Percentiles rank a stretch among this genome's conserved stretches.
These are phyloP conservation scores for Candida suzukii DNA, from an alignment of 805 yeast species.

Conservation along the genomic window DNA sequence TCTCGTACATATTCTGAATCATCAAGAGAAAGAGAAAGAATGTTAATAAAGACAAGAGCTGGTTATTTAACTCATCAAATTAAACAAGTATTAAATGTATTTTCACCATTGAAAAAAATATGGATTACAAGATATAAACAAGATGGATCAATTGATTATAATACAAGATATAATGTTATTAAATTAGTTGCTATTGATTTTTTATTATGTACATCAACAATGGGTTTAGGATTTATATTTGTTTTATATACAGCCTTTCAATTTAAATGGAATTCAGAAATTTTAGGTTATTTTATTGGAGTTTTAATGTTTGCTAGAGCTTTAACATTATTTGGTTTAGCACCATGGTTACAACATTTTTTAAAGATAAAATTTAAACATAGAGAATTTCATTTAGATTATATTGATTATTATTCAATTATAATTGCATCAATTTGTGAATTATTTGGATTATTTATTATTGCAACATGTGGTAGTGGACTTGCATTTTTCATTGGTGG, in stretches of 20 bases:
- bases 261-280: conserved; percentile 47
- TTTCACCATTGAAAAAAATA: conserved; percentile 44
- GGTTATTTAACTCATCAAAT: background rate
- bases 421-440: conserved; percentile 26
- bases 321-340: conserved; percentile 36
- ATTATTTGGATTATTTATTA: conserved; percentile 27
- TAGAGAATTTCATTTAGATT: conserved; percentile 40
- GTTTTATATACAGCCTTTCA: conserved; percentile 46
- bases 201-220: conserved; percentile 30
- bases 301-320: conserved; percentile 44
- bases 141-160: conserved; percentile 17
- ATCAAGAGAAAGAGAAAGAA: background rate
- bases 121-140: conserved; percentile 39
- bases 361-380: conserved; percentile 30
- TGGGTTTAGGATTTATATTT: conserved; percentile 34
- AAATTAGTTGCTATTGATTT: conserved; percentile 42
- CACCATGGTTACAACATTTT: conserved; percentile 40
- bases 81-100: background rate
- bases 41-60: background rate
- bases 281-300: conserved; percentile 51
- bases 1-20: conserved; percentile 32
- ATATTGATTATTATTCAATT: conserved; percentile 17
- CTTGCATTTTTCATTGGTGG: conserved; percentile 26
- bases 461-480: conserved; percentile 25
- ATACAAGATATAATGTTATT: conserved; percentile 41